A percentile compares a stretch with the other conserved stretches of the same genome.
These are phyloP conservation scores for Rosa chinensis DNA, from an alignment of 306 rosid species.

Conservation along the genomic window DNA sequence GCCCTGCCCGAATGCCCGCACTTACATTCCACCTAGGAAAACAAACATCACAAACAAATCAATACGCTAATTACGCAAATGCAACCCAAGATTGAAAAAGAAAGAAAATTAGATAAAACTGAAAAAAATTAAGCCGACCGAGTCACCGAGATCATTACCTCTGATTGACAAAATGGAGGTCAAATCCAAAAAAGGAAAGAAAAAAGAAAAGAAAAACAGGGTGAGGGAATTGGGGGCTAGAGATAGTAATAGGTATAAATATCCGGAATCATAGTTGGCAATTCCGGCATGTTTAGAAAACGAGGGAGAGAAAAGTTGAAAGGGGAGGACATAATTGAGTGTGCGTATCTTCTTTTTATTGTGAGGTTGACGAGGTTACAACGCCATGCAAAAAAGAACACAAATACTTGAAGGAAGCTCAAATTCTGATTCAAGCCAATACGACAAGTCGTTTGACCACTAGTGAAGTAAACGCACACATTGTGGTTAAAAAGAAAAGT, in stretches of 20 bases:
- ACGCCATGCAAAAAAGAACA: conserved; percentile 2
- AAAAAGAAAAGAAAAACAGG: background rate
- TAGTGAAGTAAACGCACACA: background rate
- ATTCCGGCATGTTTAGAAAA: conserved; percentile 33
- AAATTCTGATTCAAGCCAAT: background rate
- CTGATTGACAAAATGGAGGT: conserved; percentile 19
- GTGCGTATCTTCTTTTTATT: conserved; percentile 10
- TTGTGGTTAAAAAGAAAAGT: too few relatives aligned
- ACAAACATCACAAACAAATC: conserved; percentile 11
- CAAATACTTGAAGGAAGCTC: conserved; percentile 29
- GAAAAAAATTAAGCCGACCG: background rate
- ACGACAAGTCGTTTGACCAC: background rate
- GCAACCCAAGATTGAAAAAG: background rate
- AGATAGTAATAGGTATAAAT: conserved; percentile 26
- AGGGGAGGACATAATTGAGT: background rate
- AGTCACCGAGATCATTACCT: conserved; percentile 26
- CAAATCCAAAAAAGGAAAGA: background rate
- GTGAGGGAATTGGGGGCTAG: conserved; percentile 13
- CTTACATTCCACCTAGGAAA: conserved; percentile 27
- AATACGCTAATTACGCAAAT: conserved; percentile 8
- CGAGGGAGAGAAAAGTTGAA: conserved; percentile 29
- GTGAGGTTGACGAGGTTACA: conserved; percentile 44
- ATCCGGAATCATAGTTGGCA: conserved; percentile 17
- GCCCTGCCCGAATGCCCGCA: conserved; percentile 54
- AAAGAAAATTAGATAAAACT: background rate